A percentile compares a stretch with the other conserved stretches of the same genome.
These are phyloP conservation scores for Suhomyces tanzawaensis DNA, from an alignment of 805 yeast genomes.

Conservation along the genomic window DNA sequence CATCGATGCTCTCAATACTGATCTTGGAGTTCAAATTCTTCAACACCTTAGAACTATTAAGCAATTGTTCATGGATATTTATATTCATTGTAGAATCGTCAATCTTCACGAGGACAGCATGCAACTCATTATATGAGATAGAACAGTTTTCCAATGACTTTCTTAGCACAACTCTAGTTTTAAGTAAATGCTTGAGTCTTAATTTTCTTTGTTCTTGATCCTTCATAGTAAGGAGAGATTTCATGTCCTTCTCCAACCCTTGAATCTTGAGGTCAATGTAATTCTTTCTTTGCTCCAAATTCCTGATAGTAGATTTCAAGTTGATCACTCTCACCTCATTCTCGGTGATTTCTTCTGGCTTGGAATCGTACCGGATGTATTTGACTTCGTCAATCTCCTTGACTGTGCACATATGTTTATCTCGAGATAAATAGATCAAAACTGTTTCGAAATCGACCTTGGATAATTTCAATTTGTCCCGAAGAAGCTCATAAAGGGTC, in stretches of 20 bases:
- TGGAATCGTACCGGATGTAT: conserved; percentile 22
- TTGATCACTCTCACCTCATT: conserved; percentile 32
- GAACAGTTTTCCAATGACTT: conserved; percentile 19
- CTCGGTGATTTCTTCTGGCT: conserved; percentile 15
- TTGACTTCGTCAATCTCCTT: conserved; percentile 10
- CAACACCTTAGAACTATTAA: conserved; percentile 25
- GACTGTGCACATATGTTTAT: conserved; percentile 12
- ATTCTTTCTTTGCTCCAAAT: conserved; percentile 16
- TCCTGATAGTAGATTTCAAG: conserved; percentile 20
- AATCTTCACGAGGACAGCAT: conserved; percentile 27
- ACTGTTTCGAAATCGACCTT: conserved; percentile 27
- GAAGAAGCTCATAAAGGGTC: conserved; percentile 10
- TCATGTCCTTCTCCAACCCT: conserved; percentile 10
- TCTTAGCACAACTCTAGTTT: conserved; percentile 13
- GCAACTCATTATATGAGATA: conserved; percentile 20
- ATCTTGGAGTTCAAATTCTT: conserved; percentile 26
- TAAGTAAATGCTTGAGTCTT: conserved; percentile 18
- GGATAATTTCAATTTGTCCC: conserved; percentile 13
- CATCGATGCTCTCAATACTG: conserved; percentile 25
- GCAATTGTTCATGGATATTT: conserved; percentile 23
- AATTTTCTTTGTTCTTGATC: conserved; percentile 12
- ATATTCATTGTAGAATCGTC: conserved; percentile 34
- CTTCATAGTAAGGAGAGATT: background rate
- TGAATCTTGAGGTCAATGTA: conserved; percentile 20
- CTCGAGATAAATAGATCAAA: conserved; percentile 27